Conservation (phyloP, 1,139 yeast genomes). For the Geotrichum phurueaensis region DNA sequence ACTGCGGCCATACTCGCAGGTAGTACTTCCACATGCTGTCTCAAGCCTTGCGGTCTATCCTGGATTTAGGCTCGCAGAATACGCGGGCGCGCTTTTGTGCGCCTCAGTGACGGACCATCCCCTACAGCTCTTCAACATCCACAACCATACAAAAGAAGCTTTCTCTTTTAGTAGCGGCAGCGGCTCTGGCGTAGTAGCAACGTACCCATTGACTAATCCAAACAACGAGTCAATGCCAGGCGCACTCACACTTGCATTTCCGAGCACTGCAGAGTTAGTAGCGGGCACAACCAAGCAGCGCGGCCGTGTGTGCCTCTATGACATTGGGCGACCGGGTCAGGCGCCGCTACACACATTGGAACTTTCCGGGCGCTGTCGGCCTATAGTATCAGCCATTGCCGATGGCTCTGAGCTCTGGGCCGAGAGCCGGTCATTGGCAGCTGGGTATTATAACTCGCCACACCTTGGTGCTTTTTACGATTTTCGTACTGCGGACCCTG, state of each 20-base stretch:
- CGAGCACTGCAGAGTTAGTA: background rate
- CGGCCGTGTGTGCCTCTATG: conserved; percentile 26
- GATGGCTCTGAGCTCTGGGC: conserved; percentile 2
- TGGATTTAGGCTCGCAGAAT: conserved; percentile 11
- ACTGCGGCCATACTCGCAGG: conserved; percentile 11
- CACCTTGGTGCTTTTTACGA: conserved; percentile 4
- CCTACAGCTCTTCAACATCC: conserved; percentile 17
- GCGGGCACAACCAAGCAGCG: conserved; percentile 24
- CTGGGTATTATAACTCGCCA: conserved; percentile 16
- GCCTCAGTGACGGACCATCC: conserved; percentile 16
- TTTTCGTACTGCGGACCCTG: background rate
- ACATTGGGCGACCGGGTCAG: conserved; percentile 24
- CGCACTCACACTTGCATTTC: conserved; percentile 21
- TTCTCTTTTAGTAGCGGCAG: background rate
- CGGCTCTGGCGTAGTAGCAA: conserved; percentile 20
- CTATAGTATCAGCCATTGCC: conserved; percentile 17
- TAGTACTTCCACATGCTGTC: conserved; percentile 14
- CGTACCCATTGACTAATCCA: conserved; percentile 24
- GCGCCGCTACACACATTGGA: conserved; percentile 13
- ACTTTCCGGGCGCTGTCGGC: conserved; percentile 4
- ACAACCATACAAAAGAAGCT: conserved; percentile 1
- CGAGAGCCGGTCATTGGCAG: conserved; percentile 14
- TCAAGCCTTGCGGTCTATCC: conserved; percentile 15
- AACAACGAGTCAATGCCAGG: conserved; percentile 21
- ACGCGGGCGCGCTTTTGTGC: conserved; percentile 7